A percentile compares a stretch with the other conserved stretches of the same genome.
These are phyloP conservation scores for Puccinia polysora DNA, from an alignment of 1,284 basidiomycete species.

Conservation along the genomic window DNA sequence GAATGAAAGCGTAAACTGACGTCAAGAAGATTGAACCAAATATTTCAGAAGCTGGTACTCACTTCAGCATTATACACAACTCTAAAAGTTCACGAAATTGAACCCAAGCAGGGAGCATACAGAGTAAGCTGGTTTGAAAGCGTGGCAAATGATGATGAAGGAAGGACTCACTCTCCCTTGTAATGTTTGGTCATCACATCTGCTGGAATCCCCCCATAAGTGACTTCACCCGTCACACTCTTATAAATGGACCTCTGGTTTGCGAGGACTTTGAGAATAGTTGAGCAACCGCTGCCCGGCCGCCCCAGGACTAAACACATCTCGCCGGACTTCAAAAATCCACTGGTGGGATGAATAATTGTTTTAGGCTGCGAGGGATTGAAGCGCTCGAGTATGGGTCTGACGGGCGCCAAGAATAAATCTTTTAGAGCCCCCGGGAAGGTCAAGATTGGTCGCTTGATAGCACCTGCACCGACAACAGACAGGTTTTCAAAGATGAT, in stretches of 20 bases:
- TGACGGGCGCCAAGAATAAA: conserved; percentile 61
- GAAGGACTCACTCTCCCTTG: conserved; percentile 8
- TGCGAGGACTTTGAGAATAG: no score
- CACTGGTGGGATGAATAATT: no score
- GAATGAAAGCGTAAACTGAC: conserved; percentile 32
- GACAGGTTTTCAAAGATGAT: conserved; percentile 71
- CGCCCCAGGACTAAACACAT: no score
- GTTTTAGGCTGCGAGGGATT: conserved; percentile 48
- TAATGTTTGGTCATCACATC: background rate
- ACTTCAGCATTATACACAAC: conserved; percentile 44
- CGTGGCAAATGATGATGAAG: no score
- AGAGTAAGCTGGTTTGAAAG: background rate
- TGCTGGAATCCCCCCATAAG: conserved; percentile 60
- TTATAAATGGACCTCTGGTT: no score
- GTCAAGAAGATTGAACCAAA: background rate
- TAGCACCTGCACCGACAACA: conserved; percentile 67
- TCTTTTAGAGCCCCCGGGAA: conserved; percentile 61
- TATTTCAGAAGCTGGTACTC: background rate
- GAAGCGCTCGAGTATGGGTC: conserved; percentile 50
- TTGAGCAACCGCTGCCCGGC: no score
- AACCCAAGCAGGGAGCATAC: background rate
- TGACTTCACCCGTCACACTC: no score
- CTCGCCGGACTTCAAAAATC: no score
- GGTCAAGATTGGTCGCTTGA: conserved; percentile 49
- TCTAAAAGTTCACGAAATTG: no score